Conservation (phyloP, 140 eudicot genomes). For the Anethum foeniculum region DNA sequence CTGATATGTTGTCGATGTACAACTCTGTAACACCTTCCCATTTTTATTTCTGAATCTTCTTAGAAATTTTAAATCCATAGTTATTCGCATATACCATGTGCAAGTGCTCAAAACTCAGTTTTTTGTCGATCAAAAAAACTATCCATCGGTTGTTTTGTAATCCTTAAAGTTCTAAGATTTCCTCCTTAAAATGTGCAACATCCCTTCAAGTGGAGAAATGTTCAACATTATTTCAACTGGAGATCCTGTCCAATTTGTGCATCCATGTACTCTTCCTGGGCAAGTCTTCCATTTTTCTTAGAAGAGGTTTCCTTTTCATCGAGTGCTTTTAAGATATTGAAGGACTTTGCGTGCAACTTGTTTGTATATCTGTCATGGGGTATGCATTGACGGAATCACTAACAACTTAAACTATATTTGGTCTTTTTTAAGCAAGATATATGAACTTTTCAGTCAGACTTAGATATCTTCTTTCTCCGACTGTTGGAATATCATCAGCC, state of each 20-base stretch:
- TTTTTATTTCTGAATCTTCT: neutral
- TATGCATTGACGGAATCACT: neutral
- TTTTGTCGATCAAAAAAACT: neutral
- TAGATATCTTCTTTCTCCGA: slow-evolving; percentile 3
- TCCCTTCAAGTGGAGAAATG: neutral
- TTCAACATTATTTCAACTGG: neutral
- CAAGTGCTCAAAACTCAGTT: neutral
- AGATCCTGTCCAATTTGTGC: neutral
- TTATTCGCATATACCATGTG: neutral
- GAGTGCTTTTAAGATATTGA: neutral
- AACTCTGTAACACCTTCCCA: neutral
- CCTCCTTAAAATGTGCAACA: neutral
- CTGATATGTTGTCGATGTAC: neutral
- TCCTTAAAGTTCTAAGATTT: neutral
- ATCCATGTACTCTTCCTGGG: neutral
- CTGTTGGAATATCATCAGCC: neutral
- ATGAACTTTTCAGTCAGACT: neutral
- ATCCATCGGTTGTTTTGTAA: neutral
- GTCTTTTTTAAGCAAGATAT: neutral
- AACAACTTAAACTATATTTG: neutral
- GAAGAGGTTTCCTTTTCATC: neutral
- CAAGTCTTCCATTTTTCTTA: neutral
- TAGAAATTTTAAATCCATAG: neutral
- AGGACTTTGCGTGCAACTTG: neutral
- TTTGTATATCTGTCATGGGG: neutral